Evolutionary conservation across 75 land plant genomes (phyloP).

Genomic region (Selaginella tamariscina): DNA sequence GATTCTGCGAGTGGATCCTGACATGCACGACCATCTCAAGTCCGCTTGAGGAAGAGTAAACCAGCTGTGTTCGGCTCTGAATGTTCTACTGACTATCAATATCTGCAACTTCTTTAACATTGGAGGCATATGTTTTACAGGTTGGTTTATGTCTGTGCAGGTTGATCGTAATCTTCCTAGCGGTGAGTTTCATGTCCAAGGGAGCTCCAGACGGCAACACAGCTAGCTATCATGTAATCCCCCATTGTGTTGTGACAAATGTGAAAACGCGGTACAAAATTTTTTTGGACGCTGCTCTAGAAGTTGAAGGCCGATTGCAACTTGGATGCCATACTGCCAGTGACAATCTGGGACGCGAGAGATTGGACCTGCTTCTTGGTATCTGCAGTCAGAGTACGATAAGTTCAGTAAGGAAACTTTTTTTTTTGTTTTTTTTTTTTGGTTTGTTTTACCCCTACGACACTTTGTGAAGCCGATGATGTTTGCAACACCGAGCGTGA

Average conservation of each 20-base stretch:
- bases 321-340: slow-evolving; percentile 5
- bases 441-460: slow-evolving; percentile 18
- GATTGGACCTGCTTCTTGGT: slow-evolving; percentile 23
- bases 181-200: background rate
- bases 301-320: background rate
- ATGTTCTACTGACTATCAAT: slow-evolving; percentile 52
- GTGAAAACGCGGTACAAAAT: too few species aligned
- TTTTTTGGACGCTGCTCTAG: background rate
- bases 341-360: slow-evolving; percentile 13
- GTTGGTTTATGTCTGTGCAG: too few species aligned
- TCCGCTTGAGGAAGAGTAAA: slow-evolving; percentile 49
- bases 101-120: background rate
- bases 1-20: slow-evolving; percentile 48
- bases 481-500: slow-evolving; percentile 17
- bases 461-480: slow-evolving; percentile 25
- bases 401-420: background rate
- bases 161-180: background rate
- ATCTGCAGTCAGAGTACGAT: slow-evolving; percentile 10
- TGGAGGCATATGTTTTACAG: too few species aligned
- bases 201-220: too few species aligned
- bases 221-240: too few species aligned
- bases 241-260: too few species aligned
- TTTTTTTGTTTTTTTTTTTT: too few species aligned
- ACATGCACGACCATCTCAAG: slow-evolving; percentile 57
- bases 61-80: slow-evolving; percentile 47